Evolutionary conservation across 140 eudicot genomes (phyloP).

Genomic region (Cichorium intybus): DNA sequence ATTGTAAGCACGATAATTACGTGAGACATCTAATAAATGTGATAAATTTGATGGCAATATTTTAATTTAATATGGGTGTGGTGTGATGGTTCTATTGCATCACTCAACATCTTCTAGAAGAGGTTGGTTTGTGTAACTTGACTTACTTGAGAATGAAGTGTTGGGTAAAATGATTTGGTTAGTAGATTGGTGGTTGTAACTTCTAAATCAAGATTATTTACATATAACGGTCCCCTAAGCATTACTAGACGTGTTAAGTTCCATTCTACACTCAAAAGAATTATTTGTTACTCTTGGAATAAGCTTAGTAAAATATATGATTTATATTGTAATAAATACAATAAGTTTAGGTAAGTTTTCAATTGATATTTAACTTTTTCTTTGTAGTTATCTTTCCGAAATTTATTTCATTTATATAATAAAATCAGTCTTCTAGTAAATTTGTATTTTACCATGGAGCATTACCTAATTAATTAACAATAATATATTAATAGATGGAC

Average conservation of each 20-base stretch:
- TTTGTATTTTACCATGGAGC: neutral
- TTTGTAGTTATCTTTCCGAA: too few species aligned
- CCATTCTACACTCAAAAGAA: slow-evolving; percentile 7
- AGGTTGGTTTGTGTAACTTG: slow-evolving; percentile 24
- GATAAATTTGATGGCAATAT: neutral
- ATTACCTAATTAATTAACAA: too few species aligned
- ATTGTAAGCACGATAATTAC: neutral
- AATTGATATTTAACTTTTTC: too few species aligned
- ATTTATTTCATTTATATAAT: too few species aligned
- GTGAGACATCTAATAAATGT: neutral
- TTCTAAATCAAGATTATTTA: slow-evolving; percentile 34
- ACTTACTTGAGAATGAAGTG: slow-evolving; percentile 34
- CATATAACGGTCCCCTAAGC: slow-evolving; percentile 27
- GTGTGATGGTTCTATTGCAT: slow-evolving; percentile 13
- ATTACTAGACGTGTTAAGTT: slow-evolving; percentile 8
- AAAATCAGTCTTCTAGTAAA: neutral
- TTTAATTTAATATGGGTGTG: neutral
- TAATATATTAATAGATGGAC: neutral
- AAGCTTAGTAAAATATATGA: neutral
- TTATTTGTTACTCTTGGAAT: neutral
- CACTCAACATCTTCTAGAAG: slow-evolving; percentile 50
- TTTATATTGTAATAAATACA: neutral
- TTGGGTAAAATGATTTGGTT: slow-evolving; percentile 35
- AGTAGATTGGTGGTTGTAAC: slow-evolving; percentile 45
- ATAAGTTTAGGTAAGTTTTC: neutral